Percentiles rank a stretch among this genome's conserved stretches.
Evolutionary conservation across 2,329 filamentous ascomycete genomes (phyloP).

Genomic region (Xylogone sp.): DNA sequence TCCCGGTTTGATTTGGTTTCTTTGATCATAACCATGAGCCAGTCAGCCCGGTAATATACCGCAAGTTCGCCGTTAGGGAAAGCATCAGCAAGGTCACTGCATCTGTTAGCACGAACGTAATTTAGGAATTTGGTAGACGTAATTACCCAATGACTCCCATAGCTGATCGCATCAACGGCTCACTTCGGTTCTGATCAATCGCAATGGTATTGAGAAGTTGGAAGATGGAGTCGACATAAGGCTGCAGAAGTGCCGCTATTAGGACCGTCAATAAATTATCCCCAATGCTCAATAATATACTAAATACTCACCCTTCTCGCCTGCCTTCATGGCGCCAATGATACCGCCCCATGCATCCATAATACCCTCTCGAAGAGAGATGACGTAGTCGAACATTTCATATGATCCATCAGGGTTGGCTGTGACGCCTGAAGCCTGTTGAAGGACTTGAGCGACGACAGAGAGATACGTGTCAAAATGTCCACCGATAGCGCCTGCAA

Average conservation of each 20-base stretch:
- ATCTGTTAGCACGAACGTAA: conserved; percentile 7
- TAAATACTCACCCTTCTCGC: conserved; percentile 62
- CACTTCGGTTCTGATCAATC: conserved; percentile 81
- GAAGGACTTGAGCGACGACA: conserved; percentile 88
- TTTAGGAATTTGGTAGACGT: neutral
- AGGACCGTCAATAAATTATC: conserved; percentile 23
- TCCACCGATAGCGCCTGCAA: conserved; percentile 88
- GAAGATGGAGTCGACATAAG: conserved; percentile 83
- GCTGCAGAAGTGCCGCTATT: conserved; percentile 65
- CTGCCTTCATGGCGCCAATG: conserved; percentile 87
- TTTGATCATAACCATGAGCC: conserved; percentile 85
- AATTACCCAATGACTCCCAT: conserved; percentile 96
- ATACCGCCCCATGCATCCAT: conserved; percentile 99
- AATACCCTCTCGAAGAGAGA: conserved; percentile 92
- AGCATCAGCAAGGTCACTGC: conserved; percentile 85
- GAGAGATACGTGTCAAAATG: conserved; percentile 91
- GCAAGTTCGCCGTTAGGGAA: conserved; percentile 88
- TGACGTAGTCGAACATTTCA: conserved; percentile 96
- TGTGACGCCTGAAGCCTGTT: conserved; percentile 84
- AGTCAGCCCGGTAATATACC: conserved; percentile 83
- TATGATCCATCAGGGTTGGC: conserved; percentile 77
- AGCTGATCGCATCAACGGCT: conserved; percentile 84
- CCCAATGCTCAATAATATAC: neutral
- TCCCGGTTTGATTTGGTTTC: conserved; percentile 89
- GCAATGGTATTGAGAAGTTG: conserved; percentile 77